Evolutionary conservation across 805 yeast species (phyloP), one percentile per base, ranked within the genome.

Genomic region (Vanderwaltozyma polyspora): DNA sequence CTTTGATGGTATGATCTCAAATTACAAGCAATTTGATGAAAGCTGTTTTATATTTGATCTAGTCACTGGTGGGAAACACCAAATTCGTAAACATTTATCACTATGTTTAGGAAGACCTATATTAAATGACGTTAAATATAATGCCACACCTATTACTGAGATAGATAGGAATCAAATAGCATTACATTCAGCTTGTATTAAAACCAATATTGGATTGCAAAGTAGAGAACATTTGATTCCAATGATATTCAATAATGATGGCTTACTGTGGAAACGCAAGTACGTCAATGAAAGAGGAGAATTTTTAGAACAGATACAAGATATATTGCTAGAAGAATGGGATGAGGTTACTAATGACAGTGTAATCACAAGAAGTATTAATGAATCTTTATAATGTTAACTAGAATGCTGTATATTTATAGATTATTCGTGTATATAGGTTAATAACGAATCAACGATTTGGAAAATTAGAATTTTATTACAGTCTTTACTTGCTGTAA

Each of bases 381-480:
- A n/a, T n/a, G n/a, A n/a, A n/a, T n/a, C n/a, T n/a, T n/a, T n/a
- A n/a, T n/a, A n/a, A n/a, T n/a, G n/a, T n/a, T n/a, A n/a, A n/a
- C n/a, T n/a, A n/a, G n/a, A n/a, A n/a, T n/a, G n/a, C n/a, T n/a
- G n/a, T n/a, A n/a, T n/a, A n/a, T n/a, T n/a, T n/a, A n/a, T n/a
- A n/a, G n/a, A n/a, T n/a, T n/a, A n/a, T 4, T 32, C 28, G 7
- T 31, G 13, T 9, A 17, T 19, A 34, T 60, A 56, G 10, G 62
- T 48, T 6, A 70, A 43, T 0, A 66, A 12, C 27, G 66, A 52
- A 42, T 72, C 76, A 25, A 68, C 14, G 0, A 70, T 16, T 28
- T 55, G 59, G 49, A 64, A 62, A 5, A 67, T 37, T 33, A 72
- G 45, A 14, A 65, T 55, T 42, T 67, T 64, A 46, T 71, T 72